A percentile compares a stretch with the other conserved stretches of the same genome.
These are phyloP conservation scores for Hypoxylon sp. DNA, from an alignment of 2,329 filamentous ascomycete genomes.

Conservation along the genomic window DNA sequence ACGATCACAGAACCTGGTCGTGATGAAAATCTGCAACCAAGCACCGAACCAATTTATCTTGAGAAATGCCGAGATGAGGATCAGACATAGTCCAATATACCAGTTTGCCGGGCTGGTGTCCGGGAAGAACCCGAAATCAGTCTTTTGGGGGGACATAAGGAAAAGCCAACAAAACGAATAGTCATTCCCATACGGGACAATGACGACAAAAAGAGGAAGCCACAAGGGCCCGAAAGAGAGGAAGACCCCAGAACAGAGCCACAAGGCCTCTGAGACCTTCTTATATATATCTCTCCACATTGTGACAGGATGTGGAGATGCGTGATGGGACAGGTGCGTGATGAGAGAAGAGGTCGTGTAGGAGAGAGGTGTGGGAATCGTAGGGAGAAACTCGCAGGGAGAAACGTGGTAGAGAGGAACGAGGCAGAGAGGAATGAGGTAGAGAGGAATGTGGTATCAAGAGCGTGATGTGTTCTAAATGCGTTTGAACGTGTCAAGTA, in stretches of 20 bases:
- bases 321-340: too few relatives aligned
- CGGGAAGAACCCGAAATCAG: constrained; percentile 4
- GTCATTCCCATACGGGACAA: constrained; percentile 18
- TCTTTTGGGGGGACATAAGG: constrained; percentile 16
- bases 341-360: too few relatives aligned
- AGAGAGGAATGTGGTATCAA: background rate
- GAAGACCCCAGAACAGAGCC: background rate
- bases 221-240: constrained; percentile 21
- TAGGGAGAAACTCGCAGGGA: background rate
- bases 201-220: constrained; percentile 9
- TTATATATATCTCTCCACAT: background rate
- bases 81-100: constrained; percentile 25
- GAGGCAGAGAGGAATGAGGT: background rate
- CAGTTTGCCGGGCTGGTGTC: background rate
- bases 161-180: constrained; percentile 14
- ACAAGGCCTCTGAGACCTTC: background rate
- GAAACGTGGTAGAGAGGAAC: too few relatives aligned
- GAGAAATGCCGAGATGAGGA: constrained; percentile 33
- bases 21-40: constrained; percentile 31
- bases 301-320: background rate
- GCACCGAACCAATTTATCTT: constrained; percentile 34
- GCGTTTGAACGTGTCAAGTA: background rate
- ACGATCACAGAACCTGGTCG: constrained; percentile 34
- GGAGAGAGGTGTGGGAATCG: background rate
- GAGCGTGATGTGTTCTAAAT: background rate